Evolutionary conservation across 139 green algal genomes (phyloP).

Genomic region (Picochlorum sp.): DNA sequence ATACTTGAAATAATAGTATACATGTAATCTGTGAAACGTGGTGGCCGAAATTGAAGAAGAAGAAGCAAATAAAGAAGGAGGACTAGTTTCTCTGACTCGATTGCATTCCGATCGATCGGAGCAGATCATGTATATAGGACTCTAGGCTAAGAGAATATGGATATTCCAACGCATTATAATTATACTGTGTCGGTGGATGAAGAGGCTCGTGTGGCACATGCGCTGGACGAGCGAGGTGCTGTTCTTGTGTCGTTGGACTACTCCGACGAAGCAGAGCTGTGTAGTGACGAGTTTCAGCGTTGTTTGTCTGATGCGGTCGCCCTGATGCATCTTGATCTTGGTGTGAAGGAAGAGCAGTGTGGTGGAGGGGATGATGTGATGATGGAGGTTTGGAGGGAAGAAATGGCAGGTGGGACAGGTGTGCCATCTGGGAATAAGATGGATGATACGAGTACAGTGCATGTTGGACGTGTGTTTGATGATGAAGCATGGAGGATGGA

Average conservation of each 20-base stretch:
- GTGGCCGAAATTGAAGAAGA: too few species aligned
- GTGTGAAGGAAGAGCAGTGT: background rate
- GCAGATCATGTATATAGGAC: too few species aligned
- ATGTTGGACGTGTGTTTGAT: background rate
- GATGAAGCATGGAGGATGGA: background rate
- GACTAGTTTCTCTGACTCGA: too few species aligned
- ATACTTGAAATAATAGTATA: too few species aligned
- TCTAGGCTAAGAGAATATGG: too few species aligned
- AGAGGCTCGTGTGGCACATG: background rate
- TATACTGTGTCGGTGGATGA: background rate
- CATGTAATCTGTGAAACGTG: too few species aligned
- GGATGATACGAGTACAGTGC: too few species aligned
- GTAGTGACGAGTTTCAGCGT: background rate
- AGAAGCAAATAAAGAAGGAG: too few species aligned
- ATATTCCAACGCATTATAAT: too few species aligned
- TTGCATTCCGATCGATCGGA: too few species aligned
- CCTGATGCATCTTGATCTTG: background rate
- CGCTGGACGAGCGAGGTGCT: background rate
- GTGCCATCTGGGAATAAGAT: too few species aligned
- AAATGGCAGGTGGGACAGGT: background rate
- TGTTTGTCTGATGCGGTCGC: slow-evolving; percentile 5
- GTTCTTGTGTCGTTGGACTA: slow-evolving; percentile 9
- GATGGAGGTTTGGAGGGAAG: background rate
- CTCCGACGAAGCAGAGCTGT: background rate
- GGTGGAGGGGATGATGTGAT: background rate